These are phyloP conservation scores for Ophiostoma himal-ulmi DNA, from an alignment of 2,329 filamentous ascomycete genomes.

Conservation along the genomic window DNA sequence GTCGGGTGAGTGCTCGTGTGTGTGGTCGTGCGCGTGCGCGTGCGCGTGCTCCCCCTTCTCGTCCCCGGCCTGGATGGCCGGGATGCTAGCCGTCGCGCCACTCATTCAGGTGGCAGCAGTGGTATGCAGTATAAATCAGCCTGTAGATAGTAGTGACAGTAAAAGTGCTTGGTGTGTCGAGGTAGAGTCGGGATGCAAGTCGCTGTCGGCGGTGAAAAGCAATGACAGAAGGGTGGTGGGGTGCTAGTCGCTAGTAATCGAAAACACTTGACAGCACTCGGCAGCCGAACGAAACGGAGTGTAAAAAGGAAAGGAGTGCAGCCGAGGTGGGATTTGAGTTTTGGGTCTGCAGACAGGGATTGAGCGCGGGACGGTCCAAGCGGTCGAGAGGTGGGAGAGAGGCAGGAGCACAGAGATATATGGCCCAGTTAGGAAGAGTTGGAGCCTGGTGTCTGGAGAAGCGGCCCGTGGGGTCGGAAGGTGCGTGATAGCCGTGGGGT, in stretches of 20 bases:
- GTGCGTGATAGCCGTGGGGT: not conserved
- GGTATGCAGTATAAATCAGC: not conserved
- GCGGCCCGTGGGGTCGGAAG: not conserved
- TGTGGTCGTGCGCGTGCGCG: too few relatives aligned
- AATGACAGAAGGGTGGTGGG: not conserved
- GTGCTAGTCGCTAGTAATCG: not conserved
- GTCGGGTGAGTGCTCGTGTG: slow-evolving; percentile 17
- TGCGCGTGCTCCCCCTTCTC: slow-evolving; percentile 25
- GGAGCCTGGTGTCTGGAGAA: not conserved
- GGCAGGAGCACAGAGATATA: not conserved
- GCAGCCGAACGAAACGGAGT: not conserved
- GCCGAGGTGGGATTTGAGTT: not conserved
- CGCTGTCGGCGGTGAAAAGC: not conserved
- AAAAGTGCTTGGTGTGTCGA: not conserved
- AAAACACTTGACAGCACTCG: not conserved
- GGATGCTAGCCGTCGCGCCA: slow-evolving; percentile 41
- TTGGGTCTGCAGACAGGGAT: not conserved
- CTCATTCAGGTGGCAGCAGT: slow-evolving; percentile 2
- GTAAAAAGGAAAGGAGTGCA: slow-evolving; percentile 5
- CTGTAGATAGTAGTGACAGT: not conserved
- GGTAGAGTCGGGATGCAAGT: not conserved
- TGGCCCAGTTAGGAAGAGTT: not conserved
- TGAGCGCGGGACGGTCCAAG: not conserved
- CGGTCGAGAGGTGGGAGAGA: not conserved
- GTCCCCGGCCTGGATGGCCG: slow-evolving; percentile 35